A percentile compares a stretch with the other conserved stretches of the same genome.
Conservation (phyloP, 192 early-diverging fungal genomes). For the Coemansia sp. region DNA sequence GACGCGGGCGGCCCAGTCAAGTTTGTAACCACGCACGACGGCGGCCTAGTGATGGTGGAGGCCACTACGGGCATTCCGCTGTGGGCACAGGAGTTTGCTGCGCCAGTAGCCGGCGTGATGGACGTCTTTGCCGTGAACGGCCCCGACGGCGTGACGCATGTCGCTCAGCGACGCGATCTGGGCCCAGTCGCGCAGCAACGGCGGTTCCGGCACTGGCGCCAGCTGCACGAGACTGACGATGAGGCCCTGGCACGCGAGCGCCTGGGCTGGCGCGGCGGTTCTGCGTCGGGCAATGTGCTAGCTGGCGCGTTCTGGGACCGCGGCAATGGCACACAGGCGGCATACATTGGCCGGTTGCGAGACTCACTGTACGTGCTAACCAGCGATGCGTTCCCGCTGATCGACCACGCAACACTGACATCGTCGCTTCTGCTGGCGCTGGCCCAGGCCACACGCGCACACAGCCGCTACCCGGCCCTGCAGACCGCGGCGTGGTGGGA, state of each 20-base stretch:
- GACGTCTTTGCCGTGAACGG: slow-evolving; percentile 48
- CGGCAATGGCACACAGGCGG: slow-evolving; percentile 24
- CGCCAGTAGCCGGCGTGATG: slow-evolving; percentile 53
- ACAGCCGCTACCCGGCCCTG: slow-evolving; percentile 40
- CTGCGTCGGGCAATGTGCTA: slow-evolving; percentile 32
- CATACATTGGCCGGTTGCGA: slow-evolving; percentile 60
- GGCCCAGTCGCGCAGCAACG: slow-evolving; percentile 23
- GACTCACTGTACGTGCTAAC: slow-evolving; percentile 69
- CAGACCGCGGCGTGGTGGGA: slow-evolving; percentile 39
- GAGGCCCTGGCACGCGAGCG: slow-evolving; percentile 7
- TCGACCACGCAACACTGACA: slow-evolving; percentile 37
- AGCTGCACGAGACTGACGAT: slow-evolving; percentile 18
- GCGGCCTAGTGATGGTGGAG: slow-evolving; percentile 36
- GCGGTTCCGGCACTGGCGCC: slow-evolving; percentile 22
- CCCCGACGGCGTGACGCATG: slow-evolving; percentile 12
- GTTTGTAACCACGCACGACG: slow-evolving; percentile 41
- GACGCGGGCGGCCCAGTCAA: slow-evolving; percentile 50
- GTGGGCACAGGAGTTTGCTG: slow-evolving; percentile 52
- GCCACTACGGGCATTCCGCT: slow-evolving; percentile 41
- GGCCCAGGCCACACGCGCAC: slow-evolving; percentile 23
- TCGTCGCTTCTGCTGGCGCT: slow-evolving; percentile 43
- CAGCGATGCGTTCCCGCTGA: slow-evolving; percentile 59
- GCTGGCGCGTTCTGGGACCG: slow-evolving; percentile 42
- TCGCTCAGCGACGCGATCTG: slow-evolving; percentile 29
- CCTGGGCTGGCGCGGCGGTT: slow-evolving; percentile 33